Conservation (phyloP, 2,329 filamentous ascomycete genomes). For the Rutstroemia sydowiana region DNA sequence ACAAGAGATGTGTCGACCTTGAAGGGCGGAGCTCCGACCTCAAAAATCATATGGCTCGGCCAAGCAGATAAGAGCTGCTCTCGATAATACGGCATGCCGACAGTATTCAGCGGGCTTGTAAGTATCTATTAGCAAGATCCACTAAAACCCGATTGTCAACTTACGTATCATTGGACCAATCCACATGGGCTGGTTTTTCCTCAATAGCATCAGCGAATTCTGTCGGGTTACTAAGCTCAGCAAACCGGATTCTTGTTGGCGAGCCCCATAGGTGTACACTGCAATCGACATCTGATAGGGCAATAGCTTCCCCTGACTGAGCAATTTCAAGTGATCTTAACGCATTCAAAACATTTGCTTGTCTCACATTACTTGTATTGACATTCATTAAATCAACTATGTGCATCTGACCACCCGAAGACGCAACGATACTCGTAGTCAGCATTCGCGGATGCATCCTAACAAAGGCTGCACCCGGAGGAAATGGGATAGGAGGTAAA, state of each 20-base stretch:
- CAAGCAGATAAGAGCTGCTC: constrained; percentile 82
- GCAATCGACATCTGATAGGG: constrained; percentile 57
- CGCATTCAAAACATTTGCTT: constrained; percentile 54
- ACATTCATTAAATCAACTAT: constrained; percentile 84
- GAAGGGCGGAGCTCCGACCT: constrained; percentile 74
- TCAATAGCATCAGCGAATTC: constrained; percentile 58
- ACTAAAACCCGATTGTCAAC: constrained; percentile 24
- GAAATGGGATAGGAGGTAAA: constrained; percentile 84
- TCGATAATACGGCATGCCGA: constrained; percentile 91
- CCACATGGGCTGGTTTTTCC: constrained; percentile 41
- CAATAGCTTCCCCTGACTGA: constrained; percentile 63
- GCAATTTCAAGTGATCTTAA: constrained; percentile 61
- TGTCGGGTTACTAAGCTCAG: constrained; percentile 59
- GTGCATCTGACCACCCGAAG: constrained; percentile 87
- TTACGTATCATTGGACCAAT: constrained; percentile 63
- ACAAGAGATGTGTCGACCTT: constrained; percentile 68
- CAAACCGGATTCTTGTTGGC: constrained; percentile 61
- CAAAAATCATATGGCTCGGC: constrained; percentile 76
- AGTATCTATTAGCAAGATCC: background rate
- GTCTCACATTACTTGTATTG: constrained; percentile 60
- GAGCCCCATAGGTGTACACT: constrained; percentile 65
- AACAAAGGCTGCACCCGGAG: constrained; percentile 86
- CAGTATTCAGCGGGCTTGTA: constrained; percentile 64
- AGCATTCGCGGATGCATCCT: constrained; percentile 95
- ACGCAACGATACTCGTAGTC: constrained; percentile 89